These are phyloP conservation scores for Fusarium falciforme DNA, from an alignment of 2,329 filamentous ascomycete genomes.

Conservation along the genomic window DNA sequence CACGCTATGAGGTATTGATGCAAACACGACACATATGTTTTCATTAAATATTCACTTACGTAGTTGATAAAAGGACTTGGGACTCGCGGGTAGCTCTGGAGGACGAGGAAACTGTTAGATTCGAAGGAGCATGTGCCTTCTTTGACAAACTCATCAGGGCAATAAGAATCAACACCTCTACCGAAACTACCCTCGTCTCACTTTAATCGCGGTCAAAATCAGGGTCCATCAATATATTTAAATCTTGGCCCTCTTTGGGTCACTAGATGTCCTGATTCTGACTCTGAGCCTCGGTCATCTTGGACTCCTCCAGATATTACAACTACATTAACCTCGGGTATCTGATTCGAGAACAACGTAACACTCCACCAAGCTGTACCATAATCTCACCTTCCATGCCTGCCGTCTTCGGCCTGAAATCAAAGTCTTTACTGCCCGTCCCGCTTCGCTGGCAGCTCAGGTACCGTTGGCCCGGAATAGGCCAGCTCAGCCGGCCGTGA, in stretches of 20 bases:
- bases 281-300: not conserved
- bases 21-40: rapidly evolving
- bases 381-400: not conserved
- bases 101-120: not conserved
- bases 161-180: not conserved
- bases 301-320: not conserved
- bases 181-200: not conserved
- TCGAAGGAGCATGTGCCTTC: not conserved
- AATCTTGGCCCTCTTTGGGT: not conserved
- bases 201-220: not conserved
- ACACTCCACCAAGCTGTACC: not conserved
- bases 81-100: not conserved
- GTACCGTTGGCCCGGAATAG: not conserved
- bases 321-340: not conserved
- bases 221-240: too few species aligned
- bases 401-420: not conserved
- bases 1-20: not conserved
- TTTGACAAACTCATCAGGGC: not conserved
- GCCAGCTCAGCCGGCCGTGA: not conserved
- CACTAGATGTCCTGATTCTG: not conserved
- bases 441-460: not conserved
- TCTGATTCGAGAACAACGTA: not conserved
- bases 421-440: not conserved
- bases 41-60: not conserved
- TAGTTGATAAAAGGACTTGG: not conserved